Evolutionary conservation across 2,329 filamentous ascomycete genomes (phyloP), one percentile per base, ranked within the genome.

Genomic region (Talaromyces sp.): DNA sequence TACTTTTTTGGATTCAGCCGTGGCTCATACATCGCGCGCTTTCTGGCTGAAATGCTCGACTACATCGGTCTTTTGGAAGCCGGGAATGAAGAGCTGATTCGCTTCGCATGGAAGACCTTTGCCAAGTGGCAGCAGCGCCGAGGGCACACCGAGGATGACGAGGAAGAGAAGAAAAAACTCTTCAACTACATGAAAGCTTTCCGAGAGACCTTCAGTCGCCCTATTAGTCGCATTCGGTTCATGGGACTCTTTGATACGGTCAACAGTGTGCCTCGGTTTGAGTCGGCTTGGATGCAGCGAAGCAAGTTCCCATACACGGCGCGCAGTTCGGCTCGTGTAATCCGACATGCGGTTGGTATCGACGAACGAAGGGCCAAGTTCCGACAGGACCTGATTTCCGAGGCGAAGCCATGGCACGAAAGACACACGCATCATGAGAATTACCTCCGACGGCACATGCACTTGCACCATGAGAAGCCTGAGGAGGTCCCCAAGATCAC

Each of bases 41-140:
- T 91, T 68, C 76, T 92, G 0, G 90, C 91, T 0, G 90, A 95
- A 70, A 93, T 93, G 91, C 81, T 95, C 7, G 90, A 95, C 69
- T 88, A 90, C 66, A 87, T 95, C 59, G 91, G 92, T 1, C 80
- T 96, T 0, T 80, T 96, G 15, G 88, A 88, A 13, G 88, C 90
- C 57, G 91, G 91, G 11, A 96, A 96, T 67, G 90, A 96, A 70
- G 91, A 95, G 67, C 88, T 95, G 86, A 86, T 91, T 57, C 81
- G 84, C 4, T 96, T 96, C 71, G 91, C 90, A 0, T 95, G 91
- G 90, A 92, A 78, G 65, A 76, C 74, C 6, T 78, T 78, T 54
- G 70, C 75, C 47, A 77, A 76, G 54, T 78, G 76, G 76, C 73
- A 77, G 64, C 72, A 75, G 63, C 71, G 75, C 9, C 63, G 68